Percentiles rank a stretch among this genome's conserved stretches.
These are phyloP conservation scores for Phlebiopsis gigantea DNA, from an alignment of 768 basidiomycete genomes.

Conservation along the genomic window DNA sequence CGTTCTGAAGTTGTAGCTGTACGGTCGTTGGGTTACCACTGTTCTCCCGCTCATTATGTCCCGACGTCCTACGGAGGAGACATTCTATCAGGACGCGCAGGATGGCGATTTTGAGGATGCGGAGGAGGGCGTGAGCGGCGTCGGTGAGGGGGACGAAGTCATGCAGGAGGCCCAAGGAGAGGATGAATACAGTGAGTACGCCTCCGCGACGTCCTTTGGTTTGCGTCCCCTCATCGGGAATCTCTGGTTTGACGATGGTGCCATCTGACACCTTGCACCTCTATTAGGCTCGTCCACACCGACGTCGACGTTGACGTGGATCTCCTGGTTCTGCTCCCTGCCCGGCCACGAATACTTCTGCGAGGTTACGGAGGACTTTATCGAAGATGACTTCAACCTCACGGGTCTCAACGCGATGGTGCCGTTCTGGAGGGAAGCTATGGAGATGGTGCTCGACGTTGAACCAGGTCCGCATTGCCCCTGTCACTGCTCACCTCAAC, in stretches of 20 bases:
- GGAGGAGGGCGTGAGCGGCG: constrained; percentile 59
- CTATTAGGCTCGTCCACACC: constrained; percentile 77
- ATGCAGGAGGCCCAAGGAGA: constrained; percentile 67
- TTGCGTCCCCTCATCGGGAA: neutral
- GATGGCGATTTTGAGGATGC: constrained; percentile 34
- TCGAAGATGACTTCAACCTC: constrained; percentile 98
- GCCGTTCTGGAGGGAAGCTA: constrained; percentile 99
- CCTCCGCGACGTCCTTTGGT: neutral
- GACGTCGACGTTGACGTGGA: constrained; percentile 91
- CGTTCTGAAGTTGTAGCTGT: constrained; percentile 9
- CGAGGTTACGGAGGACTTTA: constrained; percentile 97
- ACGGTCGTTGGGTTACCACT: constrained; percentile 7
- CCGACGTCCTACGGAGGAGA: constrained; percentile 13
- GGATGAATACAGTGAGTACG: constrained; percentile 70
- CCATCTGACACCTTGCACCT: constrained; percentile 9
- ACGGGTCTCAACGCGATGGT: constrained; percentile 95
- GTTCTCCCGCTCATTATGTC: constrained; percentile 15
- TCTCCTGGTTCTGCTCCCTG: constrained; percentile 92
- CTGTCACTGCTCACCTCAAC: constrained; percentile 7
- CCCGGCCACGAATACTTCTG: constrained; percentile 98
- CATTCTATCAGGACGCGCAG: constrained; percentile 3
- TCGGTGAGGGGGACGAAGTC: constrained; percentile 64
- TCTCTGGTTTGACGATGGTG: neutral
- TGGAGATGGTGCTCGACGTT: constrained; percentile 99
- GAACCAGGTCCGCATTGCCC: constrained; percentile 77